Conservation (phyloP, 2,329 filamentous ascomycete species). For the Arthroderma sp. region DNA sequence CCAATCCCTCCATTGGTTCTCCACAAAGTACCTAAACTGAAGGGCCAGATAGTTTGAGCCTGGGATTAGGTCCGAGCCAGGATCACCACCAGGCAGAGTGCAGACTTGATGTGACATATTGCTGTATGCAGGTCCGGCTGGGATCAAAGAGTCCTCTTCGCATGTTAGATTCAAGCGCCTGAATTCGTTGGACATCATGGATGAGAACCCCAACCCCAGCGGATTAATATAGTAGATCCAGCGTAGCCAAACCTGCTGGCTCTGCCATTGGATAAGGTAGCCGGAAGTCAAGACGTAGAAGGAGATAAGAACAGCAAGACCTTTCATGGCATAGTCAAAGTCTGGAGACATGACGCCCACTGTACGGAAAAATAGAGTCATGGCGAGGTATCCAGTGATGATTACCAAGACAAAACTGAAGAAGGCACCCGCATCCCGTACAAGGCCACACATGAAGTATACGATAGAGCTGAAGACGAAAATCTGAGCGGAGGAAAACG, state of each 20-base stretch:
- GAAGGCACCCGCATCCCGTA: slow-evolving; percentile 60
- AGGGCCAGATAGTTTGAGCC: slow-evolving; percentile 46
- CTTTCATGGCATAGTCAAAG: slow-evolving; percentile 80
- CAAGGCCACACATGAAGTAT: slow-evolving; percentile 79
- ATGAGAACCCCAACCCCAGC: slow-evolving; percentile 67
- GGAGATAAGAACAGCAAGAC: slow-evolving; percentile 65
- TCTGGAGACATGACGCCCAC: slow-evolving; percentile 62
- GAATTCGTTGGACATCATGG: slow-evolving; percentile 76
- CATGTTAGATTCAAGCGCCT: slow-evolving; percentile 47
- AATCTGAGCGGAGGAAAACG: slow-evolving; percentile 64
- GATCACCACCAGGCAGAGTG: slow-evolving; percentile 49
- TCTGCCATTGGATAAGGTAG: slow-evolving; percentile 33
- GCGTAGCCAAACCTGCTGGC: slow-evolving; percentile 55
- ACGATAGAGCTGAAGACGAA: slow-evolving; percentile 66
- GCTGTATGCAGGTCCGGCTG: slow-evolving; percentile 28
- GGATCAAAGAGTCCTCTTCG: slow-evolving; percentile 28
- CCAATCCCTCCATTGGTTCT: slow-evolving; percentile 56
- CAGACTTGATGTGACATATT: slow-evolving; percentile 39
- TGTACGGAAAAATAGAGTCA: slow-evolving; percentile 77
- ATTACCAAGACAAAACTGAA: slow-evolving; percentile 76
- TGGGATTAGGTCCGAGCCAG: slow-evolving; percentile 40
- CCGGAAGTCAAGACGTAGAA: slow-evolving; percentile 36
- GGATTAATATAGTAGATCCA: slow-evolving; percentile 78
- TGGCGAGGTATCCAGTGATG: slow-evolving; percentile 63
- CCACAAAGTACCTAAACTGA: slow-evolving; percentile 44